phyloP scores from a whole-genome alignment of 345 rosid genomes.

The Sisymbrium irio region DNA sequence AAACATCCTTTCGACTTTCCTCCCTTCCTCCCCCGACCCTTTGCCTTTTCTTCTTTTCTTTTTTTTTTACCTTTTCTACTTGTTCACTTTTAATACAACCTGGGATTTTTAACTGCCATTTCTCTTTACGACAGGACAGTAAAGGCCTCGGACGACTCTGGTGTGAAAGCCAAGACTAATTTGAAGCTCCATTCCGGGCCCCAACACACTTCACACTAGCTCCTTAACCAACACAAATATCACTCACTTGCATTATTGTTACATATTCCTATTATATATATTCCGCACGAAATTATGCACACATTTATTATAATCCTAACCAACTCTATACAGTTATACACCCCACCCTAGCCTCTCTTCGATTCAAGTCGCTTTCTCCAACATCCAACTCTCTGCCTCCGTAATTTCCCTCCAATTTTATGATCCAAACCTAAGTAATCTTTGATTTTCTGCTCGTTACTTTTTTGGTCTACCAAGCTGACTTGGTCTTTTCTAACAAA shows the following conservation, averaged over 20 bases:
- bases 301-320: neutral
- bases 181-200: neutral
- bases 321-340: neutral
- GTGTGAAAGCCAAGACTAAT: neutral
- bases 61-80: no score
- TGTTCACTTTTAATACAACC: no score
- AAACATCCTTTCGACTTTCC: slow-evolving; percentile 26
- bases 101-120: no score
- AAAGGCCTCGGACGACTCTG: no score
- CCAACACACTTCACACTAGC: no score
- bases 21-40: neutral
- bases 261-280: no score
- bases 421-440: neutral
- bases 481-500: slow-evolving; percentile 21
- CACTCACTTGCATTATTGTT: neutral
- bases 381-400: neutral
- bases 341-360: neutral
- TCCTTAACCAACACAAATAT: neutral
- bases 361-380: neutral
- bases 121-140: no score
- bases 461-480: slow-evolving; percentile 10
- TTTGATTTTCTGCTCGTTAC: neutral
- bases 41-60: no score
- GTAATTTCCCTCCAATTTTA: neutral
- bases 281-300: neutral